A percentile compares a stretch with the other conserved stretches of the same genome.
These are phyloP conservation scores for Cucurbita maxima DNA, from an alignment of 306 rosid species.

Conservation along the genomic window DNA sequence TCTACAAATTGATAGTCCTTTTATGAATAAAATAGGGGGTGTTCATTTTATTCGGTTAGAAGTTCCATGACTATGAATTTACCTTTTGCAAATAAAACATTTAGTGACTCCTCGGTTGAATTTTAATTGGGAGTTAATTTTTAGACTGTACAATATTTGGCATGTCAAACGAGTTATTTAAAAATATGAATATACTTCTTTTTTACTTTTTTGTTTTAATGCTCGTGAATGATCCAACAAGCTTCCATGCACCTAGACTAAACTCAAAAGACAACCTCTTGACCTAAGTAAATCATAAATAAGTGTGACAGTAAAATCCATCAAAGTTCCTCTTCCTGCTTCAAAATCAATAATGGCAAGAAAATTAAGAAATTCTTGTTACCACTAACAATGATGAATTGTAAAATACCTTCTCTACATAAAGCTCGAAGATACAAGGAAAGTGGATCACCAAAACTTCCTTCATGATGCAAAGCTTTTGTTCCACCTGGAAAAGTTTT, in stretches of 20 bases:
- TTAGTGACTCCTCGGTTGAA: background rate
- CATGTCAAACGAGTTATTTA: background rate
- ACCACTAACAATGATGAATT: background rate
- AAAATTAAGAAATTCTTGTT: background rate
- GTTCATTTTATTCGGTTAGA: background rate
- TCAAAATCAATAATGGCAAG: background rate
- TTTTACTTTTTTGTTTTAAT: too few species aligned
- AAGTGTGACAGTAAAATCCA: background rate
- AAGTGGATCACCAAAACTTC: conserved; percentile 83
- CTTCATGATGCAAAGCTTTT: conserved; percentile 53
- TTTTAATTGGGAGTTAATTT: background rate
- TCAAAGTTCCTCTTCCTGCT: background rate
- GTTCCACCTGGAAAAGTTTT: conserved; percentile 57
- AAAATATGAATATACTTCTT: background rate
- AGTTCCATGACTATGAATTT: background rate
- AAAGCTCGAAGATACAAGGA: conserved; percentile 88
- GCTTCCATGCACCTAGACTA: background rate
- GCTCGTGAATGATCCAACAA: background rate
- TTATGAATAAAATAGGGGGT: background rate
- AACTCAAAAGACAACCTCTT: background rate
- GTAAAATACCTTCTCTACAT: conserved; percentile 66
- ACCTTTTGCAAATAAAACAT: background rate
- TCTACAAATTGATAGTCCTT: background rate
- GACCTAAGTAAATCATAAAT: background rate
- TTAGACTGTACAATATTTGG: background rate